phyloP scores from a whole-genome alignment of 1,284 basidiomycete species.

The Cutaneotrichosporon daszewskae region DNA sequence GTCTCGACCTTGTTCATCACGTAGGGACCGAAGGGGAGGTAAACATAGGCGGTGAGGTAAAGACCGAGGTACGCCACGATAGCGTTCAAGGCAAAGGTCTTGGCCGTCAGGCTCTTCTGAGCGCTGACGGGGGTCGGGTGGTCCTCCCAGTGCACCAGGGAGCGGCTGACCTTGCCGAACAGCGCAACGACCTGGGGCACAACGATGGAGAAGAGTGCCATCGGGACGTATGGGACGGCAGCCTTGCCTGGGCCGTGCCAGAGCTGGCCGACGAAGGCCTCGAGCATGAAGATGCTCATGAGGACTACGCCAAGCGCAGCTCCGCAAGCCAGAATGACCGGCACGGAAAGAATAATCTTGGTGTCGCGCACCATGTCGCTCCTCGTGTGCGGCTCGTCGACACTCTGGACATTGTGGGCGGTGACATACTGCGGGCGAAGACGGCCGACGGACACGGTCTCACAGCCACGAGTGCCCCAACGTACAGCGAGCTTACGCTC shows the following conservation, averaged over 20 bases:
- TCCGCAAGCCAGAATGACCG: slow-evolving; percentile 72
- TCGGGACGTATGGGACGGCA: slow-evolving; percentile 74
- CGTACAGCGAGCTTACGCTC: slow-evolving; percentile 72
- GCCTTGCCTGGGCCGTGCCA: slow-evolving; percentile 81
- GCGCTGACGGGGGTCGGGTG: slow-evolving; percentile 73
- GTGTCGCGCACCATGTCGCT: slow-evolving; percentile 53
- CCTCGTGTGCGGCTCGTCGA: slow-evolving; percentile 13
- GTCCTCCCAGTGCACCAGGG: slow-evolving; percentile 85
- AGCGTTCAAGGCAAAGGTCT: slow-evolving; percentile 60
- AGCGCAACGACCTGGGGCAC: slow-evolving; percentile 77
- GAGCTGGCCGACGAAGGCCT: slow-evolving; percentile 76
- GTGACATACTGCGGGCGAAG: slow-evolving; percentile 61
- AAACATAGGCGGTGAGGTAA: slow-evolving; percentile 56
- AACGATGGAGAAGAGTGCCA: slow-evolving; percentile 71
- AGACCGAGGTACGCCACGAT: slow-evolving; percentile 49
- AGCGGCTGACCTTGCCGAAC: slow-evolving; percentile 65
- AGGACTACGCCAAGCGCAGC: slow-evolving; percentile 63
- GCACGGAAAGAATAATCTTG: slow-evolving; percentile 67
- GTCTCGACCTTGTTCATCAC: slow-evolving; percentile 61
- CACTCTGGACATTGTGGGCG: slow-evolving; percentile 44
- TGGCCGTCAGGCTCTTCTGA: slow-evolving; percentile 75
- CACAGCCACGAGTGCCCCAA: slow-evolving; percentile 66
- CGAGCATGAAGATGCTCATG: slow-evolving; percentile 75
- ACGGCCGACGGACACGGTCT: slow-evolving; percentile 67
- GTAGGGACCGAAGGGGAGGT: slow-evolving; percentile 81